These are phyloP conservation scores for Obba rivulosa DNA, from an alignment of 768 basidiomycete species.

Conservation along the genomic window DNA sequence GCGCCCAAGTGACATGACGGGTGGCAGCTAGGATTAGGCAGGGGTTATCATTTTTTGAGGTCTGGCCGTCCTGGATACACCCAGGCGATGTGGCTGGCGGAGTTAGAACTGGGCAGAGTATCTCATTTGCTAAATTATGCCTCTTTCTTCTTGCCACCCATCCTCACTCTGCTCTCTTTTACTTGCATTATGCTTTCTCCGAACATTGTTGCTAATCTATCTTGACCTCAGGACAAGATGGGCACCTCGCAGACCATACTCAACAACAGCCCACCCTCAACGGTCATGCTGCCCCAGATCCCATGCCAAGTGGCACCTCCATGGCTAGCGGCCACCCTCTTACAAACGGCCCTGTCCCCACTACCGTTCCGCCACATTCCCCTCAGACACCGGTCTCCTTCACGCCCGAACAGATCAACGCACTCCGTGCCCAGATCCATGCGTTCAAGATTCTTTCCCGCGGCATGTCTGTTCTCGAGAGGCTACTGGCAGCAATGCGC, in stretches of 20 bases:
- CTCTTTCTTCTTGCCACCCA: too few species aligned
- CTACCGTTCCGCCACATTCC: constrained; percentile 43
- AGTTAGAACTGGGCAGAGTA: too few species aligned
- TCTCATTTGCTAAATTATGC: too few species aligned
- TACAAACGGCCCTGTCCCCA: constrained; percentile 46
- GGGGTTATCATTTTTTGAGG: too few species aligned
- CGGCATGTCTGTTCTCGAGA: constrained; percentile 61
- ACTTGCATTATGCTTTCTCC: too few species aligned
- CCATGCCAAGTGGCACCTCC: constrained; percentile 29
- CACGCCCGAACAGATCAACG: constrained; percentile 65
- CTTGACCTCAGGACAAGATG: constrained; percentile 5
- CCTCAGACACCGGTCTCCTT: constrained; percentile 76
- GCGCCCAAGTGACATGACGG: too few species aligned
- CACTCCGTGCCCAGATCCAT: constrained; percentile 77
- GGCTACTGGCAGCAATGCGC: constrained; percentile 65
- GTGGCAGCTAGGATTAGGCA: too few species aligned
- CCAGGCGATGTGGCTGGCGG: too few species aligned
- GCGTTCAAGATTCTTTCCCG: constrained; percentile 72
- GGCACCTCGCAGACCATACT: constrained; percentile 3
- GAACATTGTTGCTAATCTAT: neutral
- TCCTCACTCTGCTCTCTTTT: too few species aligned
- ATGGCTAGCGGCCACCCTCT: constrained; percentile 36
- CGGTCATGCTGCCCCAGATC: constrained; percentile 15
- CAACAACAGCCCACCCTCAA: constrained; percentile 16
- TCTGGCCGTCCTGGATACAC: too few species aligned